A percentile compares a stretch with the other conserved stretches of the same genome.
These are phyloP conservation scores for Turritis glabra DNA, from an alignment of 345 rosid genomes.

Conservation along the genomic window DNA sequence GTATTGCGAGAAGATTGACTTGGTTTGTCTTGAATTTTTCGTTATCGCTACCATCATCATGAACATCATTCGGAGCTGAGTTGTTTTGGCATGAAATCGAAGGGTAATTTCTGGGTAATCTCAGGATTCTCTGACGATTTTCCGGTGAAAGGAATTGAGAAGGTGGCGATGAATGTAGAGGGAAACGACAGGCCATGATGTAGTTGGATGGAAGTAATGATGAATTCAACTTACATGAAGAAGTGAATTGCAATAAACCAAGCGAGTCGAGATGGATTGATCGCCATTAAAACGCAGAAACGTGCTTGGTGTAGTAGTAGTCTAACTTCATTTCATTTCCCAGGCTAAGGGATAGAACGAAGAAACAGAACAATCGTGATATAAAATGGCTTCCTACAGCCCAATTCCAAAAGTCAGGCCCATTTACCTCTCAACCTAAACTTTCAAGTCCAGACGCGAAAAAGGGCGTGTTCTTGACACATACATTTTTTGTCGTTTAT, in stretches of 20 bases:
- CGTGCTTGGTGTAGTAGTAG: background rate
- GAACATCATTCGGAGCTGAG: constrained; percentile 19
- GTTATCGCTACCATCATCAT: constrained; percentile 24
- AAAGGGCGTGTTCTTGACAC: too few species aligned
- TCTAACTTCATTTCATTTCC: background rate
- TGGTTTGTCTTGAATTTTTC: constrained; percentile 34
- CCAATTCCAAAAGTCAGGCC: constrained; percentile 15
- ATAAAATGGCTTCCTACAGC: constrained; percentile 15
- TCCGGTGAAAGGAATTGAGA: constrained; percentile 34
- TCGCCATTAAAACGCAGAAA: constrained; percentile 35
- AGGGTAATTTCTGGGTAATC: constrained; percentile 27
- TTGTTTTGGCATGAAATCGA: constrained; percentile 44
- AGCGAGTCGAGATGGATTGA: constrained; percentile 15
- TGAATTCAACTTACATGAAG: constrained; percentile 37
- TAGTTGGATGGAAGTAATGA: background rate
- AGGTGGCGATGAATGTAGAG: constrained; percentile 43
- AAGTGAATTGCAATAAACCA: constrained; percentile 32
- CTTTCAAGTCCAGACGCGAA: background rate
- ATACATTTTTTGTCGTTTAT: constrained; percentile 12
- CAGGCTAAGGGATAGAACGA: constrained; percentile 26
- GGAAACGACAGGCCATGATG: constrained; percentile 50
- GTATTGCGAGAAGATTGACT: constrained; percentile 56
- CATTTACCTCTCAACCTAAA: background rate
- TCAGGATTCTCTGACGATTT: constrained; percentile 30
- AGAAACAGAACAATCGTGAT: background rate